Base-by-base conservation (phyloP, 768 basidiomycete genomes). In the Phaffia tasmanica region DNA sequence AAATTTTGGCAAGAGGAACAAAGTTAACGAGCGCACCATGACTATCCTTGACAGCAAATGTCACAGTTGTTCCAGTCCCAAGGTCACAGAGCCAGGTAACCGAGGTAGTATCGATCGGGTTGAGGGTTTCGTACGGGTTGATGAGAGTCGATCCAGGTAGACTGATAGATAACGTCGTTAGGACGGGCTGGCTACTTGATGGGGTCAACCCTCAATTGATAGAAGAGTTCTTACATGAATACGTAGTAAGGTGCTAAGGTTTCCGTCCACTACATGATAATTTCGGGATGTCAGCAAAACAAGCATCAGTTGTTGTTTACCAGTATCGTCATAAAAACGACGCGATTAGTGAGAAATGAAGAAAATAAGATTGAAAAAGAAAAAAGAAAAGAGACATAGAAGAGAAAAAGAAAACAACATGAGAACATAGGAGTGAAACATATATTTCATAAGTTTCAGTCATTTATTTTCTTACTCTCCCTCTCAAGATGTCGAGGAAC, bases 71-170 rank as follows among this genome's bases (percentile, higher is more conserved):
- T 19, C n/a, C 56, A 23, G 56, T 29, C 6, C 56, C 56, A 32
- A 57, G 25, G 16, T 57, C 56, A 32, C 25, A 25, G n/a, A 57
- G 56, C 56, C 56, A 57, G 18, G 56, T n/a, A 23, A 32, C 56
- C 25, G n/a, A 23, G 7, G 19, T 57, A 21, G 25, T 32, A 21
- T 19, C 18, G 6, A 32, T 27, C n/a, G 32, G 27, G 56, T 14
- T 19, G 6, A 57, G 56, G 27, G 19, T 21, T 16, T 57, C 56
- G 27, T 57, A 57, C 18, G 56, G n/a, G 56, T 29, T 29, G 56
- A 29, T 23, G 56, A 57, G 56, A 18, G 56, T 29, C 32, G 27
- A 32, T n/a, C 56, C 56, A 5, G 56, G 56, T 16, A 57, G 25
- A 23, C 25, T 57, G n/a, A 42, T 7, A 57, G 56, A 57, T 6